These are phyloP conservation scores for Massarina eburnea DNA, from an alignment of 2,329 filamentous ascomycete species.

Conservation along the genomic window DNA sequence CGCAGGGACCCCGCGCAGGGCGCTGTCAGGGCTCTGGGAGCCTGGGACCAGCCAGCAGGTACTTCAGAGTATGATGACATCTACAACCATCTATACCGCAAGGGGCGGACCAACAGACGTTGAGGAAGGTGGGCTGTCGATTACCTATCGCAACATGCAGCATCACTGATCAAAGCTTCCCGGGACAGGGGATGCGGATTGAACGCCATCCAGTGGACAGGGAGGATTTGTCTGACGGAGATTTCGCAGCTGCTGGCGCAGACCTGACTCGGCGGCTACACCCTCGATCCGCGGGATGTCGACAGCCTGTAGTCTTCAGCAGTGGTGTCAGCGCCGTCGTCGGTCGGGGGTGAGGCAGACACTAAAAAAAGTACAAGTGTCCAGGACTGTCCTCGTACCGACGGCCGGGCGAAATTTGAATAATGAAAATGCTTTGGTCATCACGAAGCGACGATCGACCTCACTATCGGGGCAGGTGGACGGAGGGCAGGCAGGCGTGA, in stretches of 20 bases:
- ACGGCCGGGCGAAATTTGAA: no score
- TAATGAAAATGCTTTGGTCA: no score
- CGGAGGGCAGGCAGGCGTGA: no score
- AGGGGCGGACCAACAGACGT: conserved; percentile 11
- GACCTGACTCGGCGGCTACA: no score
- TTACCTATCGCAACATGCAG: conserved; percentile 25
- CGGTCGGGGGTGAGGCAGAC: no score
- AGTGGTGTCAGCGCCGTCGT: no score
- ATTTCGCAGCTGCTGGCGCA: conserved; percentile 9
- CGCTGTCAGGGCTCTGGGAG: conserved; percentile 1
- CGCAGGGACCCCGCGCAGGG: conserved; percentile 9
- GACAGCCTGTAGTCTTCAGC: no score
- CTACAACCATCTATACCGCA: not conserved
- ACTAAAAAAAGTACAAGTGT: no score
- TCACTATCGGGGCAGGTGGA: no score
- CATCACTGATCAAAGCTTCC: not conserved
- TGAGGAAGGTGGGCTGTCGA: conserved; percentile 14
- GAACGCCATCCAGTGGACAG: conserved; percentile 12
- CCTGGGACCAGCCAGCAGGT: not conserved
- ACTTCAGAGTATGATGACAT: not conserved
- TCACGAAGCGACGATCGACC: no score
- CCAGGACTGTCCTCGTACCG: no score
- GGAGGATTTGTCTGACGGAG: conserved; percentile 10
- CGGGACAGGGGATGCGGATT: conserved; percentile 13
- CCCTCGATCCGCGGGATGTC: no score